Percentiles rank a stretch among this genome's conserved stretches.
Evolutionary conservation across 164 flowering plant genomes (phyloP).

Genomic region (Piper betle): DNA sequence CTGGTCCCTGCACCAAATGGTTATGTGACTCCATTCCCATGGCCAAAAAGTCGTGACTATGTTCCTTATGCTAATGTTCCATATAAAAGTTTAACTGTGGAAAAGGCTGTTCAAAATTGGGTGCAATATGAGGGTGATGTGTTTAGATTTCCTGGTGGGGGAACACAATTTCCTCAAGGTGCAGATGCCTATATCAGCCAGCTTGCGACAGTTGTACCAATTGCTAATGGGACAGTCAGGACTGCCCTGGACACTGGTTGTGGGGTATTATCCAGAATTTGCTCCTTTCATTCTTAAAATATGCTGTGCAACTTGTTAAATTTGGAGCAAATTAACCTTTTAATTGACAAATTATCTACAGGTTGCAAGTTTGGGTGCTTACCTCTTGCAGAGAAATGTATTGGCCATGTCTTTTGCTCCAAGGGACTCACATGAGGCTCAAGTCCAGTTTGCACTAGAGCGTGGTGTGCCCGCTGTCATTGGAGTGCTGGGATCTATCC

Average conservation of each 20-base stretch:
- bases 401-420: slow-evolving; percentile 93
- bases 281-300: background rate
- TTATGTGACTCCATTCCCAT: slow-evolving; percentile 79
- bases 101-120: slow-evolving; percentile 96
- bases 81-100: slow-evolving; percentile 79
- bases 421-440: slow-evolving; percentile 88
- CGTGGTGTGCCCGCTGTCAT: slow-evolving; percentile 92
- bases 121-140: slow-evolving; percentile 84
- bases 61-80: slow-evolving; percentile 95
- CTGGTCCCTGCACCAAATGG: slow-evolving; percentile 88
- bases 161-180: slow-evolving; percentile 90
- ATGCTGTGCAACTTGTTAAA: too few relatives aligned
- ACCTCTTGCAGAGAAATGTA: slow-evolving; percentile 77
- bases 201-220: slow-evolving; percentile 72
- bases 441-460: slow-evolving; percentile 91
- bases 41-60: slow-evolving; percentile 96
- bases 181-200: slow-evolving; percentile 81
- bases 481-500: slow-evolving; percentile 81
- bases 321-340: too few relatives aligned
- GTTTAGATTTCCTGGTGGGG: slow-evolving; percentile 92
- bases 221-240: slow-evolving; percentile 67
- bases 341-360: slow-evolving; percentile 6
- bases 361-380: slow-evolving; percentile 98
- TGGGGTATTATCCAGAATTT: slow-evolving; percentile 44
- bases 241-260: slow-evolving; percentile 94